phyloP scores from a whole-genome alignment of 129 eudicot genomes.

The Tagetes erecta region DNA sequence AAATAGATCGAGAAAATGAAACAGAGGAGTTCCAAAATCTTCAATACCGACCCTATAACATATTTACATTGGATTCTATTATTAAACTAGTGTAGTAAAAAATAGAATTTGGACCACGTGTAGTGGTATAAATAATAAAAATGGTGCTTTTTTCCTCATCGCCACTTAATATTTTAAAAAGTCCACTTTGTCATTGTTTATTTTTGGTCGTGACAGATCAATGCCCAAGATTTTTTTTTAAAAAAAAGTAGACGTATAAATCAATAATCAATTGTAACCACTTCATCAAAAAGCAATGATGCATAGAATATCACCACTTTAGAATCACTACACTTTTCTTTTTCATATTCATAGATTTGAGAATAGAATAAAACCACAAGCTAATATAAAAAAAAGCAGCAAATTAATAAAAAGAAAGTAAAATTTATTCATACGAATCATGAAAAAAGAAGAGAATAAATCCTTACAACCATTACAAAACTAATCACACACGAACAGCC shows the following conservation, averaged over 20 bases:
- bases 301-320: slow-evolving; percentile 16
- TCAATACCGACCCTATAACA: not conserved
- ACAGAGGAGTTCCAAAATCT: too few relatives aligned
- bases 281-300: not conserved
- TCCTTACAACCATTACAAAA: slow-evolving; percentile 32
- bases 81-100: not conserved
- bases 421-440: slow-evolving; percentile 36
- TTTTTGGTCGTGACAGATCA: not conserved
- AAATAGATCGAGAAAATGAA: too few relatives aligned
- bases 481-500: slow-evolving; percentile 30
- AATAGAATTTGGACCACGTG: not conserved
- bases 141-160: not conserved
- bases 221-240: not conserved
- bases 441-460: slow-evolving; percentile 20
- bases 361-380: slow-evolving; percentile 23
- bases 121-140: not conserved
- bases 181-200: slow-evolving; percentile 12
- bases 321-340: not conserved
- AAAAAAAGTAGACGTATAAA: not conserved
- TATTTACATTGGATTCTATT: not conserved
- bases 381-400: not conserved
- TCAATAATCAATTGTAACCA: not conserved
- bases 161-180: not conserved
- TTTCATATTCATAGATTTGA: too few relatives aligned
- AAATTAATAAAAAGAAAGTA: slow-evolving; percentile 1